Conservation (phyloP, 2,329 filamentous ascomycete genomes). For the Grosmannia serpens region DNA sequence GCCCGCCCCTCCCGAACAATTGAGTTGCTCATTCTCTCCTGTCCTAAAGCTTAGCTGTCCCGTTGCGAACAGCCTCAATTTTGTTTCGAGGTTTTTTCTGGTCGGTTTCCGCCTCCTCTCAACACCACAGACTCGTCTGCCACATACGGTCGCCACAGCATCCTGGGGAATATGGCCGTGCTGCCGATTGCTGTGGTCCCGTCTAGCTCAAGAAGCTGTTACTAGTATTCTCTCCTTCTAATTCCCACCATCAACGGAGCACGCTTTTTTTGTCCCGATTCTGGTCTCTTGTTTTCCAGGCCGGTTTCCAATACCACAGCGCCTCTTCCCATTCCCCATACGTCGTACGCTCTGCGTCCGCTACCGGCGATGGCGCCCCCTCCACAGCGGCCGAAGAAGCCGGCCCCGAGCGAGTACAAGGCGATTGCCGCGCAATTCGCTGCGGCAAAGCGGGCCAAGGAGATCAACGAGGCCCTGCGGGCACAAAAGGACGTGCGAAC, state of each 20-base stretch:
- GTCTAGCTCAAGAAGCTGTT: not conserved
- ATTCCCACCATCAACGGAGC: not conserved
- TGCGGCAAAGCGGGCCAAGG: slow-evolving; percentile 38
- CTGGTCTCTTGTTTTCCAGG: not conserved
- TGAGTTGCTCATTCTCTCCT: not conserved
- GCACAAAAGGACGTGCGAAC: slow-evolving; percentile 11
- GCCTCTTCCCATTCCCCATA: not conserved
- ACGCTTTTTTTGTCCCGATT: not conserved
- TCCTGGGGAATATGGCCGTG: not conserved
- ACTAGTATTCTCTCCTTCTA: not conserved
- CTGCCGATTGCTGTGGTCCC: not conserved
- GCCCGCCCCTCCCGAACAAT: not conserved
- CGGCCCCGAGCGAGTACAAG: slow-evolving; percentile 31
- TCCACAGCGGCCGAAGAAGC: slow-evolving; percentile 15
- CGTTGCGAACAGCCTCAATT: not conserved
- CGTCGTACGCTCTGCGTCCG: not conserved
- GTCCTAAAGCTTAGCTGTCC: slow-evolving; percentile 1
- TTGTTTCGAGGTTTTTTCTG: not conserved
- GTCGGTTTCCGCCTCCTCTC: not conserved
- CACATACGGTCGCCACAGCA: not conserved
- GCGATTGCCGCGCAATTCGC: slow-evolving; percentile 42
- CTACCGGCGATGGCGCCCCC: slow-evolving; percentile 7
- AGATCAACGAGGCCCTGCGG: slow-evolving; percentile 23
- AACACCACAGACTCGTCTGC: not conserved
- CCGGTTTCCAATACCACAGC: not conserved